Conservation (phyloP, 768 basidiomycete species). For the Phanerodontia chrysosporium region DNA sequence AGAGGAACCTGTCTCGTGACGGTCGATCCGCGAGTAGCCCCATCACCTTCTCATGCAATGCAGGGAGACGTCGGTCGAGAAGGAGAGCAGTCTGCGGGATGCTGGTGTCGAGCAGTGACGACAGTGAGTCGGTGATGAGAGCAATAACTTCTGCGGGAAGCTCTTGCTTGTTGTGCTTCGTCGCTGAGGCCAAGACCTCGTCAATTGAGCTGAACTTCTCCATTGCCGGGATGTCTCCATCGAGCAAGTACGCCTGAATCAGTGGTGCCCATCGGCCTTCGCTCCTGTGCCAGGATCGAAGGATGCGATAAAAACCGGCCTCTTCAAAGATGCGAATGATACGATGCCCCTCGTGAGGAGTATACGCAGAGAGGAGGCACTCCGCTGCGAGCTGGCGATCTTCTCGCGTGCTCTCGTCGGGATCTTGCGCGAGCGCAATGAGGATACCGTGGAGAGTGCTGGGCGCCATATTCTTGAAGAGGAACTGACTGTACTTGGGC, state of each 20-base stretch:
- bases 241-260: constrained; percentile 69
- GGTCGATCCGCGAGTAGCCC: constrained; percentile 39
- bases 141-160: constrained; percentile 53
- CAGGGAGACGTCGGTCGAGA: constrained; percentile 64
- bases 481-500: constrained; percentile 91
- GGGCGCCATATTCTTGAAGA: constrained; percentile 49
- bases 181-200: constrained; percentile 50
- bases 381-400: constrained; percentile 95
- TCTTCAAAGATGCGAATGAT: constrained; percentile 66
- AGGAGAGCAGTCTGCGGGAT: constrained; percentile 68
- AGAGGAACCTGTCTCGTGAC: constrained; percentile 61
- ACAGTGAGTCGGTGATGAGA: constrained; percentile 56
- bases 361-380: constrained; percentile 88
- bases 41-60: constrained; percentile 63
- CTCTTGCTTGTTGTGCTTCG: constrained; percentile 41
- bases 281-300: constrained; percentile 75
- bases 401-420: constrained; percentile 75
- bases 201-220: constrained; percentile 68
- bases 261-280: constrained; percentile 75
- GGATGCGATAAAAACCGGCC: constrained; percentile 89
- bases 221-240: constrained; percentile 53
- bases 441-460: constrained; percentile 73
- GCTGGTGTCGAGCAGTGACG: constrained; percentile 56
- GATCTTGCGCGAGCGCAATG: constrained; percentile 69
- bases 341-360: constrained; percentile 70